phyloP scores from a whole-genome alignment of 2,329 filamentous ascomycete species.

The Torrubiella hemipterigena region DNA sequence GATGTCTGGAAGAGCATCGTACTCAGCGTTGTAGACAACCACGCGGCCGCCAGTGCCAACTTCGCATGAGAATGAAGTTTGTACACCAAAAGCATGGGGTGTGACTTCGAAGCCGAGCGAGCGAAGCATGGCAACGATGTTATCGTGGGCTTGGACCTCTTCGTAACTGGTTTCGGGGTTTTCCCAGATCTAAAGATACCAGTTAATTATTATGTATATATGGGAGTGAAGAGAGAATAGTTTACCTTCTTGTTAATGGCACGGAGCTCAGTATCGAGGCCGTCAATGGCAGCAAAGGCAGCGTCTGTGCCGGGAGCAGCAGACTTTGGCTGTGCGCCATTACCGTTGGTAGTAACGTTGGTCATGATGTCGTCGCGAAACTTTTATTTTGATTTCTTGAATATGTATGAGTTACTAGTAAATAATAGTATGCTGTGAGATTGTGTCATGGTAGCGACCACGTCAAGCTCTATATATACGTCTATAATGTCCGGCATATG shows the following conservation, averaged over 20 bases:
- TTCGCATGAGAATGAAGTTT: constrained; percentile 19
- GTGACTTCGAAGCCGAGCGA: constrained; percentile 14
- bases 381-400: no score
- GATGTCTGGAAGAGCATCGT: constrained; percentile 21
- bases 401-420: no score
- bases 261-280: constrained; percentile 2
- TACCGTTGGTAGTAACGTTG: no score
- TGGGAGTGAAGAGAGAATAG: no score
- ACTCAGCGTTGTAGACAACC: constrained; percentile 19
- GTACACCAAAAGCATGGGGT: constrained; percentile 18
- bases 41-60: constrained; percentile 16
- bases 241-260: constrained; percentile 5
- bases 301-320: no score
- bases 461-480: no score
- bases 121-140: constrained; percentile 10
- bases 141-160: constrained; percentile 16
- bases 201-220: no score
- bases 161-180: constrained; percentile 17
- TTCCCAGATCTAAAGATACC: constrained; percentile 12
- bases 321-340: no score
- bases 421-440: no score
- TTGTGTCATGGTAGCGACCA: no score
- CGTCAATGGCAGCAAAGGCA: constrained; percentile 1
- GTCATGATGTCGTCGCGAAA: no score
- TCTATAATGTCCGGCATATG: no score